Evolutionary conservation across 176 grass and related monocot species (phyloP).

Genomic region (Oryza brachyantha): DNA sequence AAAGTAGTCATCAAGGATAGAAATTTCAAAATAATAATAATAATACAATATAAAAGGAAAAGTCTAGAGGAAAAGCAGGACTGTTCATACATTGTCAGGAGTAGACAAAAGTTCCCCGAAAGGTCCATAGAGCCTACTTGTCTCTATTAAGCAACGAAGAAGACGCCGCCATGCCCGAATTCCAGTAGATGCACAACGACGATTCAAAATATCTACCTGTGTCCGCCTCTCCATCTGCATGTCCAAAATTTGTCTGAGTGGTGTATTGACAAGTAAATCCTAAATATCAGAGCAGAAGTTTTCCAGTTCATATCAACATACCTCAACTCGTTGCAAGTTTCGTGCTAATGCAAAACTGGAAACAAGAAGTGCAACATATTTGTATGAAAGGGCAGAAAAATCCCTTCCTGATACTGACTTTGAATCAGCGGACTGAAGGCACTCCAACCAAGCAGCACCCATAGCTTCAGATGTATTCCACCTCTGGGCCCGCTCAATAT

Average conservation of each 20-base stretch:
- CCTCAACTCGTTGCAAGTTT: slow-evolving; percentile 70
- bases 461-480: slow-evolving; percentile 86
- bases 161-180: slow-evolving; percentile 66
- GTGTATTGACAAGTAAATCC: slow-evolving; percentile 3
- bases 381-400: slow-evolving; percentile 72
- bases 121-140: slow-evolving; percentile 73
- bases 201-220: slow-evolving; percentile 60
- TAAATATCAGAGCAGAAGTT: slow-evolving; percentile 12
- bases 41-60: slow-evolving; percentile 11
- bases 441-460: slow-evolving; percentile 82
- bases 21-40: slow-evolving; percentile 32
- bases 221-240: slow-evolving; percentile 74
- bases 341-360: slow-evolving; percentile 73
- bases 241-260: slow-evolving; percentile 32
- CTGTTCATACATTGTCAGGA: slow-evolving; percentile 54
- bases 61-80: slow-evolving; percentile 28
- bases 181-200: slow-evolving; percentile 49
- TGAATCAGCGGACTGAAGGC: slow-evolving; percentile 64
- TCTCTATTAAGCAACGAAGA: slow-evolving; percentile 69
- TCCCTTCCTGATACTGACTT: slow-evolving; percentile 70
- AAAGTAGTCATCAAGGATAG: neutral
- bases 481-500: slow-evolving; percentile 74
- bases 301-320: slow-evolving; percentile 33
- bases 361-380: slow-evolving; percentile 84
- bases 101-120: slow-evolving; percentile 61